A percentile compares a stretch with the other conserved stretches of the same genome.
phyloP scores from a whole-genome alignment of 1,284 basidiomycete species.

The Chalciporus sp. region DNA sequence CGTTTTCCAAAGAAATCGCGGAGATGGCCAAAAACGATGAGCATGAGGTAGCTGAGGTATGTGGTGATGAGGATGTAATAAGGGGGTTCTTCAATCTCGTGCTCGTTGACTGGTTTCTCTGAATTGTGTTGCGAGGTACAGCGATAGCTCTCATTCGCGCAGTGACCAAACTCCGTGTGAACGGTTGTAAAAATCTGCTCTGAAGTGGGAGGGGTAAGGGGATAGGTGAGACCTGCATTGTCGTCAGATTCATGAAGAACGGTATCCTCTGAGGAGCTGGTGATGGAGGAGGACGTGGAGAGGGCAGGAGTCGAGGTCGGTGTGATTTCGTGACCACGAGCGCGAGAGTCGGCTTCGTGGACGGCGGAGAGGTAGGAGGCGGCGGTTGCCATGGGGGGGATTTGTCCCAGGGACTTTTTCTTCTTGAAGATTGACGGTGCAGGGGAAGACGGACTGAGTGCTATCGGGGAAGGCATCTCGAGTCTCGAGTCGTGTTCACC shows the following conservation, averaged over 20 bases:
- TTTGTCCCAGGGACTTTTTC: conserved; percentile 51
- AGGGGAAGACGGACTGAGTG: conserved; percentile 46
- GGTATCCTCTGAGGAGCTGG: conserved; percentile 64
- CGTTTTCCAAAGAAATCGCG: conserved; percentile 96
- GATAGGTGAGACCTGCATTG: conserved; percentile 56
- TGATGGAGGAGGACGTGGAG: conserved; percentile 70
- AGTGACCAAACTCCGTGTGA: conserved; percentile 88
- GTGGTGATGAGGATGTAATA: conserved; percentile 92
- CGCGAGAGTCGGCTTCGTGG: conserved; percentile 67
- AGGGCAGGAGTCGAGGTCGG: conserved; percentile 59
- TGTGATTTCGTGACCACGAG: conserved; percentile 41
- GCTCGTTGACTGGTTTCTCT: conserved; percentile 50
- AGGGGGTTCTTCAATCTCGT: conserved; percentile 78
- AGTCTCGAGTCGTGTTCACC: conserved; percentile 5
- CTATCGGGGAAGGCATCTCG: conserved; percentile 55
- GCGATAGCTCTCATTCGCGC: conserved; percentile 71
- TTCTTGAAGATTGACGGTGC: conserved; percentile 63
- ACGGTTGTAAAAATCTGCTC: conserved; percentile 74
- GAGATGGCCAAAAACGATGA: conserved; percentile 90
- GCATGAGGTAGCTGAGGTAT: conserved; percentile 87
- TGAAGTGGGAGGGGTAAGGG: conserved; percentile 68
- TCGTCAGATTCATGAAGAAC: conserved; percentile 53
- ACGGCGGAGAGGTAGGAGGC: conserved; percentile 74
- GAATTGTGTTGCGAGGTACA: conserved; percentile 64
- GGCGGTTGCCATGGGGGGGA: conserved; percentile 55